Conservation (phyloP, 352 stramenopile species). For the Phytophthora chlamydospora region DNA sequence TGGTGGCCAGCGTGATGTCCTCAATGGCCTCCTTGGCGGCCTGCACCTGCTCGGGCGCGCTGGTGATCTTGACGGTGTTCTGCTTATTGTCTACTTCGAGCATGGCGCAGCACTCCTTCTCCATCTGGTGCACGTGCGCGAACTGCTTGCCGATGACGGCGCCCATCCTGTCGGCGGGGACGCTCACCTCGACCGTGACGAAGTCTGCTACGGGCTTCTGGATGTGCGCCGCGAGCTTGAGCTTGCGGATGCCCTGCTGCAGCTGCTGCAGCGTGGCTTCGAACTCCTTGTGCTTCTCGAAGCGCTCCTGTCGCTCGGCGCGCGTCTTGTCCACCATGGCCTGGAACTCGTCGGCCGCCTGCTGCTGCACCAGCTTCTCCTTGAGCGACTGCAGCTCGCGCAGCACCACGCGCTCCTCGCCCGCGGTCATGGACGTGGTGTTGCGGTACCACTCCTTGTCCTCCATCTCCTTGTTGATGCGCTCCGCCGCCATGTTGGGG, state of each 20-base stretch:
- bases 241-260: conserved; percentile 51
- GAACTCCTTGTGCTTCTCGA: conserved; percentile 56
- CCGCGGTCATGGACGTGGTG: conserved; percentile 76
- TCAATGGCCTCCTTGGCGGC: conserved; percentile 60
- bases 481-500: conserved; percentile 54
- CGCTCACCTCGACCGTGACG: conserved; percentile 56
- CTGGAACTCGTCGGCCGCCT: conserved; percentile 64
- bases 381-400: conserved; percentile 71
- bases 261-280: conserved; percentile 63
- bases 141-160: conserved; percentile 72
- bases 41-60: conserved; percentile 45
- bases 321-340: conserved; percentile 57
- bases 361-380: conserved; percentile 57
- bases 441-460: conserved; percentile 64
- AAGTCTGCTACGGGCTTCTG: conserved; percentile 42
- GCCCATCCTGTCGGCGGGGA: conserved; percentile 72
- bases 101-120: conserved; percentile 61
- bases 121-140: conserved; percentile 59
- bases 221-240: conserved; percentile 56
- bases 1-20: conserved; percentile 71
- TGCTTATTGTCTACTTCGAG: conserved; percentile 68
- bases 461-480: conserved; percentile 62
- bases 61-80: conserved; percentile 65
- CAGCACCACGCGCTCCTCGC: conserved; percentile 75
- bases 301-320: conserved; percentile 63